Conservation (phyloP, 768 basidiomycete species). For the Calvatia gigantea region DNA sequence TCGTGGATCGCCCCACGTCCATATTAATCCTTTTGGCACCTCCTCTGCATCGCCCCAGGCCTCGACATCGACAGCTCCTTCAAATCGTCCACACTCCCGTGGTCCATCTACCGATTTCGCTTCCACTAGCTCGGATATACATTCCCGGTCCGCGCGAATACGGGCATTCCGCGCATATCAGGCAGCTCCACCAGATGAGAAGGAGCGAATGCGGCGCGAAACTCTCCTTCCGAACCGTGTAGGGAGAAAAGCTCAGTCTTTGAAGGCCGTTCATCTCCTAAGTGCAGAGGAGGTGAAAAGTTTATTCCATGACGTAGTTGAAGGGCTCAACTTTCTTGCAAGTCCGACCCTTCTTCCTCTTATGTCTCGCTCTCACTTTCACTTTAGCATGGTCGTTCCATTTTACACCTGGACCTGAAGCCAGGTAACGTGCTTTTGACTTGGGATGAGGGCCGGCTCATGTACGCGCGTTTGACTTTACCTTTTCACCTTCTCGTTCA, state of each 20-base stretch:
- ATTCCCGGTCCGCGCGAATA: slow-evolving; percentile 69
- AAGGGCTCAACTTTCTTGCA: slow-evolving; percentile 87
- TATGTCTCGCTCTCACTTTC: slow-evolving; percentile 10
- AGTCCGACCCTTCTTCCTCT: slow-evolving; percentile 19
- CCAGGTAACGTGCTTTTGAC: slow-evolving; percentile 92
- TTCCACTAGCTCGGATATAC: slow-evolving; percentile 17
- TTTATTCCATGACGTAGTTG: slow-evolving; percentile 79
- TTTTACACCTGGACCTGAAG: slow-evolving; percentile 91
- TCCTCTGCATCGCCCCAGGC: slow-evolving; percentile 24
- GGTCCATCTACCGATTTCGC: slow-evolving; percentile 11
- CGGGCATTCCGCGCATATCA: slow-evolving; percentile 72
- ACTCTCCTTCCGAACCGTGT: slow-evolving; percentile 32
- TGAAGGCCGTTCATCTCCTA: slow-evolving; percentile 80
- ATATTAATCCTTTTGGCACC: slow-evolving; percentile 35
- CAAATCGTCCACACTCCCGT: slow-evolving; percentile 17
- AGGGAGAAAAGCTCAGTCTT: slow-evolving; percentile 21
- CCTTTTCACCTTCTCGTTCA: not conserved
- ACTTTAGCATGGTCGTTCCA: slow-evolving; percentile 71
- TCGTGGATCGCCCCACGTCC: slow-evolving; percentile 47
- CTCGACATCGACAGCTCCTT: slow-evolving; percentile 13
- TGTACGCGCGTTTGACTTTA: slow-evolving; percentile 43
- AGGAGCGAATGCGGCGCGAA: slow-evolving; percentile 54
- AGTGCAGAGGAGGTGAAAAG: slow-evolving; percentile 82
- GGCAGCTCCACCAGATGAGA: slow-evolving; percentile 59
- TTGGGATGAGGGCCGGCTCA: slow-evolving; percentile 82